Evolutionary conservation across 768 basidiomycete genomes (phyloP).

Genomic region (Calocybe gangraenosa): DNA sequence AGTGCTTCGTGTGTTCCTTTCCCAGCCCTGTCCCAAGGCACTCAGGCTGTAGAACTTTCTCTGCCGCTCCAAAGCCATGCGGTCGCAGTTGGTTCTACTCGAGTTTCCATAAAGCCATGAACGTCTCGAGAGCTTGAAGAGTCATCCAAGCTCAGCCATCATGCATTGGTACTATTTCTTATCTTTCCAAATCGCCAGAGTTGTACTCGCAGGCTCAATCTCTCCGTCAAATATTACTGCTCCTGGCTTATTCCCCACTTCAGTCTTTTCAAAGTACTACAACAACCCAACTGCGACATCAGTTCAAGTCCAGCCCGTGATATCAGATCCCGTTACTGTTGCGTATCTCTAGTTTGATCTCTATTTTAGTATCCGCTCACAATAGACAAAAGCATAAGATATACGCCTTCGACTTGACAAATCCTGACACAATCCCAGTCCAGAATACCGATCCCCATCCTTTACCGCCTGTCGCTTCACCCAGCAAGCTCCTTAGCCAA

Average conservation of each 20-base stretch:
- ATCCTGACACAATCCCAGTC: slow-evolving; percentile 55
- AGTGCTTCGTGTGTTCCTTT: background rate
- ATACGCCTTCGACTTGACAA: slow-evolving; percentile 60
- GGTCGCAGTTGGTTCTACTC: too few species aligned
- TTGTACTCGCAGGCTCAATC: slow-evolving; percentile 17
- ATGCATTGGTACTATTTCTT: slow-evolving; percentile 5
- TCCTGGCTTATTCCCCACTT: slow-evolving; percentile 62
- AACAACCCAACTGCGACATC: slow-evolving; percentile 71
- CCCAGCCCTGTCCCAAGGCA: too few species aligned
- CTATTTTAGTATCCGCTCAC: background rate
- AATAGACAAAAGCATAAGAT: slow-evolving; percentile 42
- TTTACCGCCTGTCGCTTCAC: slow-evolving; percentile 53
- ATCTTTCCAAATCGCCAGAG: slow-evolving; percentile 7
- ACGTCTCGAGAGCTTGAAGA: too few species aligned
- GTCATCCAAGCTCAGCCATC: background rate
- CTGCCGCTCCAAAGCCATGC: too few species aligned
- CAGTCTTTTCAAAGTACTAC: slow-evolving; percentile 61
- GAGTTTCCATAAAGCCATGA: background rate
- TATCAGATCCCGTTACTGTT: slow-evolving; percentile 69
- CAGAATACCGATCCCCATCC: slow-evolving; percentile 66
- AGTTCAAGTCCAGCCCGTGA: slow-evolving; percentile 69
- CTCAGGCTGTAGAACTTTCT: too few species aligned
- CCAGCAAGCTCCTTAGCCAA: slow-evolving; percentile 40
- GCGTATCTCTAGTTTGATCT: slow-evolving; percentile 11
- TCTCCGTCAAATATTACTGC: slow-evolving; percentile 48